Base-by-base conservation (phyloP, 2,329 filamentous ascomycete genomes). In the Claviceps sorghi region DNA sequence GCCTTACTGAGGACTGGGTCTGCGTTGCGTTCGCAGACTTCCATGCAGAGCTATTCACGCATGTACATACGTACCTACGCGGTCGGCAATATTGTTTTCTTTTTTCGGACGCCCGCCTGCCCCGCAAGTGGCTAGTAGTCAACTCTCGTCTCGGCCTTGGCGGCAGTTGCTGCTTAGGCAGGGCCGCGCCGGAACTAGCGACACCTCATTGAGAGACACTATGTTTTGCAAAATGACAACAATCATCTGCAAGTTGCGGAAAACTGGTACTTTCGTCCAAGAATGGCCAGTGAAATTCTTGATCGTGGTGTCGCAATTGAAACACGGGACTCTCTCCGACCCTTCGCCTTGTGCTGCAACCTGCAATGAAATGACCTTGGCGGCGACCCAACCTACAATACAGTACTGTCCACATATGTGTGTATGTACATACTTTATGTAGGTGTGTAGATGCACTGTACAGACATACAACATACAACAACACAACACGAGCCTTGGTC, bases 111-210 rank as follows among this genome's bases (percentile, higher is more conserved):
- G 17, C 10, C 32, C 32, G 32, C 34, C 21, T 21, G 50, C 44
- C 50, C 44, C 34, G 17, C 19, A 34, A 6, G n/a, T 29, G 47
- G 19, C 32, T n/a, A 44, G 22, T 22, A 40, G 46, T 45, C 40
- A 15, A 29, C 19, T 17, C 41, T 29, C 21, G 41, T 42, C 50
- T 10, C 10, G 13, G 34, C 34, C 34, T 36, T 15, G 10, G 13
- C 34, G 36, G 34, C 44, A 52, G 45, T 36, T 42, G 26, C n/a
- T 19, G n/a, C 36, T 36, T 42, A 43, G 32, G 45, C 34, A 42
- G 50, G 45, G 44, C 44, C 45, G 50, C 34, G 19, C 50, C 50
- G 50, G n/a, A 48, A 43, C 15, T 13, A 46, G 44, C 29, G 10
- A 36, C 34, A 15, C 13, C 34, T 15, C 13, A 15, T 15, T 11